Percentiles rank a stretch among this genome's conserved stretches.
These are phyloP conservation scores for Xylaria digitata DNA, from an alignment of 2,329 filamentous ascomycete species.

Conservation along the genomic window DNA sequence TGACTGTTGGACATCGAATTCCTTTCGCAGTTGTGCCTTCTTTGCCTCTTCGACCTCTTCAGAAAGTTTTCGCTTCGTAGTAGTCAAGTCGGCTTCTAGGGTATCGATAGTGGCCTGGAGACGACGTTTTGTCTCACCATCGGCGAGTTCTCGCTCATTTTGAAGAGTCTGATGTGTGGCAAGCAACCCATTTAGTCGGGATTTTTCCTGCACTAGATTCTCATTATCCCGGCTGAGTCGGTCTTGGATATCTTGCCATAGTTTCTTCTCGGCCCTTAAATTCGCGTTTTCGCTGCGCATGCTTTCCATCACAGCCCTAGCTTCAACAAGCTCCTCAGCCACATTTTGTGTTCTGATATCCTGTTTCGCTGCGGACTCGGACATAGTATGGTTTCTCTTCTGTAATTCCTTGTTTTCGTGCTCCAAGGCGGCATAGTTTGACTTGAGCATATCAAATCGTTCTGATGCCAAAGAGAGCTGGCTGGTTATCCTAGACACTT, in stretches of 20 bases:
- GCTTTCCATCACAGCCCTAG: constrained; percentile 82
- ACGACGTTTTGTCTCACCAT: constrained; percentile 83
- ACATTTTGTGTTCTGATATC: constrained; percentile 91
- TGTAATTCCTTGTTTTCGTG: constrained; percentile 87
- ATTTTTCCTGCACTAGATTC: constrained; percentile 82
- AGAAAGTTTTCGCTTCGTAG: constrained; percentile 83
- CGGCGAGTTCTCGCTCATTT: constrained; percentile 88
- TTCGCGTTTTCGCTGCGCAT: constrained; percentile 92
- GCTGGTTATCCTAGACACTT: constrained; percentile 82
- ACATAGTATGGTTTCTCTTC: constrained; percentile 79
- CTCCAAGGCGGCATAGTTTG: constrained; percentile 86
- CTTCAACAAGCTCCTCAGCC: constrained; percentile 91
- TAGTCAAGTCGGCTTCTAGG: constrained; percentile 81
- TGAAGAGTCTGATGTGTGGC: constrained; percentile 87
- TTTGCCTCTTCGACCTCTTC: constrained; percentile 87
- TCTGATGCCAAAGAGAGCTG: constrained; percentile 85
- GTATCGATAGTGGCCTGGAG: constrained; percentile 81
- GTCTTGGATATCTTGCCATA: constrained; percentile 94
- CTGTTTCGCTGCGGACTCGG: constrained; percentile 87
- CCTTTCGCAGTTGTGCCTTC: constrained; percentile 83
- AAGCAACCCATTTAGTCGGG: constrained; percentile 83
- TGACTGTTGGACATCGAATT: constrained; percentile 87
- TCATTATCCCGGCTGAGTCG: constrained; percentile 91
- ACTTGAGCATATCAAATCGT: constrained; percentile 88
- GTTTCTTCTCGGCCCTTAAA: constrained; percentile 91